Base-by-base conservation (phyloP, 192 early-diverging fungal species). In the Polychytrium aggregatum region DNA sequence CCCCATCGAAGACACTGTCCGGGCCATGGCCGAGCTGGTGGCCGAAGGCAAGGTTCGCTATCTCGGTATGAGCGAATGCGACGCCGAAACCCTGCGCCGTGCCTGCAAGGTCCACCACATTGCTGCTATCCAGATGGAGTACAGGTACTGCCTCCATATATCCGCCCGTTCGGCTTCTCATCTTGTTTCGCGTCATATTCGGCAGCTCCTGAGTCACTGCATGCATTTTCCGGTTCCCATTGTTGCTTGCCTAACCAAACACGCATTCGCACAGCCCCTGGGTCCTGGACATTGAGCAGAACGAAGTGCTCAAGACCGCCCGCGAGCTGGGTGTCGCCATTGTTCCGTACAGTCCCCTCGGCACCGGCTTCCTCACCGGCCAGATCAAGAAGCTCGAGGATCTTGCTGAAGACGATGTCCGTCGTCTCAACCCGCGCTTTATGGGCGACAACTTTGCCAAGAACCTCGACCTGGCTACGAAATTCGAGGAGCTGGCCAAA, bases 81-180 rank as follows among this genome's bases (percentile, higher is more conserved):
- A 59, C 25, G 74, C 82, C 4, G 72, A 68, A 0, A 70, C 75
- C 1, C 58, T 86, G 14, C 62, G 84, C 4, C 60, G 79, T 22
- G 80, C 81, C 18, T 66, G 81, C 64, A 68, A 60, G 31, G 61
- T 86, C 1, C 82, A 85, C 49, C 83, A 80, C 13, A 82, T 85
- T 47, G 52, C 72, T n/a, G 77, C 79, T 21, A 55, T 59, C 18
- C 61, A 71, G 37, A 34, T 65, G 14, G 58, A 61, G 48, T 49
- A 41, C 38, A 39, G 41, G 41, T 42, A 18, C 7, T 13, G 11
- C 8, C 8, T 9, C 22, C 41, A 8, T 7, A n/a, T n/a, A n/a
- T n/a, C n/a, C n/a, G n/a, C n/a, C n/a, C n/a, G 17, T 43, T 43
- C 7, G 22, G 11, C 10, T 11, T 43, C 8, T 9, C 17, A 10